Evolutionary conservation across 148 eudicot species (phyloP).

Genomic region (Arctostaphylos glauca): DNA sequence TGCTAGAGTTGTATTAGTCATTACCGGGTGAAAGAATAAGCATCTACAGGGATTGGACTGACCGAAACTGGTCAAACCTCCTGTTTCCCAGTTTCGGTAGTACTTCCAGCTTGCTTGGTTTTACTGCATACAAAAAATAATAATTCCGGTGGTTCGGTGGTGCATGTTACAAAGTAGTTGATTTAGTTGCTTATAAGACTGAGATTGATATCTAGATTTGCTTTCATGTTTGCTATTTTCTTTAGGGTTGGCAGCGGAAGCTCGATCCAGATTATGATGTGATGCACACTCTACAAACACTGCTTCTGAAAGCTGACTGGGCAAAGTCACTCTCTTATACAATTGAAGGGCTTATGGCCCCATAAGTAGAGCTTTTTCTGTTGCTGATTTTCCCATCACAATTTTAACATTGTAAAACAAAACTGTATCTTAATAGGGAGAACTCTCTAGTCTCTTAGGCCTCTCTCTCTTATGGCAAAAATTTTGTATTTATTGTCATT

Average conservation of each 20-base stretch:
- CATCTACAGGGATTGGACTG: not conserved
- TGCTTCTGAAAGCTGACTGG: slow-evolving; percentile 88
- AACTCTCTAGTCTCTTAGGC: not conserved
- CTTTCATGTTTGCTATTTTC: slow-evolving; percentile 1
- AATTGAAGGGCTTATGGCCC: slow-evolving; percentile 96
- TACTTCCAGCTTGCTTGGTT: not conserved
- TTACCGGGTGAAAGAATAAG: not conserved
- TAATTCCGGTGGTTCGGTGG: not conserved
- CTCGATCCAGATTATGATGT: slow-evolving; percentile 92
- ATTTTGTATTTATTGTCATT: slow-evolving; percentile 17
- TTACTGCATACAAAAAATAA: not conserved
- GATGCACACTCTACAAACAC: slow-evolving; percentile 78
- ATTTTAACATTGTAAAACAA: slow-evolving; percentile 20
- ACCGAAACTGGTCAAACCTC: not conserved
- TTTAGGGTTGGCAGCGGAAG: slow-evolving; percentile 98
- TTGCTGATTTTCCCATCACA: slow-evolving; percentile 14
- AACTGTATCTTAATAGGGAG: not conserved
- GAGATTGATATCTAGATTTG: not conserved
- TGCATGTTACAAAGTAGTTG: not conserved
- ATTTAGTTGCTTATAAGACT: not conserved
- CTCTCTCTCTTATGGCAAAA: not conserved
- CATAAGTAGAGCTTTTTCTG: slow-evolving; percentile 32
- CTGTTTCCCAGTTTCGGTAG: not conserved
- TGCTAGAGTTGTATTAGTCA: not conserved
- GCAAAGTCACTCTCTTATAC: slow-evolving; percentile 90